phyloP scores from a whole-genome alignment of 2,329 filamentous ascomycete genomes.

The Colletotrichum trifolii region DNA sequence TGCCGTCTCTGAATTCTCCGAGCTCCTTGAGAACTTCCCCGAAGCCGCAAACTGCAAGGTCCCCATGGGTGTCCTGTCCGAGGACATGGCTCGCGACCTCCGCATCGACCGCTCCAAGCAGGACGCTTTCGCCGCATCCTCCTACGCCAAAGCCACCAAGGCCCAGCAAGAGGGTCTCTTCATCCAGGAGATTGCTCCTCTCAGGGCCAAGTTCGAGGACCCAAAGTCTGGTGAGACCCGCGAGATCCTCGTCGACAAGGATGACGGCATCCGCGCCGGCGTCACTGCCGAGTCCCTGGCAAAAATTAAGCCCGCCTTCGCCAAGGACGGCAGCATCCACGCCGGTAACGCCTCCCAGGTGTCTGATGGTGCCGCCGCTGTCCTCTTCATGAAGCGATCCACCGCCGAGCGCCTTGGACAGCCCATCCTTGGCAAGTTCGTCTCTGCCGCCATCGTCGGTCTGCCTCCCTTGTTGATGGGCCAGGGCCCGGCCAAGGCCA shows the following conservation, averaged over 20 bases:
- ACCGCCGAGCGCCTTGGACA: slow-evolving; percentile 91
- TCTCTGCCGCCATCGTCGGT: slow-evolving; percentile 85
- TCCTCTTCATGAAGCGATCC: slow-evolving; percentile 93
- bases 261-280: slow-evolving; percentile 87
- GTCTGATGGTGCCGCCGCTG: slow-evolving; percentile 93
- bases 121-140: slow-evolving; percentile 93
- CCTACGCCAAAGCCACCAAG: slow-evolving; percentile 88
- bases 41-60: slow-evolving; percentile 97
- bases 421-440: slow-evolving; percentile 91
- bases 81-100: slow-evolving; percentile 92
- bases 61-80: slow-evolving; percentile 92
- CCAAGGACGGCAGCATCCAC: slow-evolving; percentile 93
- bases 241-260: slow-evolving; percentile 82
- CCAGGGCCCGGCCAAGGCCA: slow-evolving; percentile 93
- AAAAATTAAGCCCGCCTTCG: slow-evolving; percentile 92
- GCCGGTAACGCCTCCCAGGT: slow-evolving; percentile 97
- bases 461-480: slow-evolving; percentile 96
- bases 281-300: slow-evolving; percentile 88
- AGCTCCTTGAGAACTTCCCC: slow-evolving; percentile 82
- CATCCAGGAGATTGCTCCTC: slow-evolving; percentile 87
- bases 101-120: slow-evolving; percentile 77
- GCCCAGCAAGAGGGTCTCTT: slow-evolving; percentile 93
- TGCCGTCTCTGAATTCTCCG: slow-evolving; percentile 93
- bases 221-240: slow-evolving; percentile 89
- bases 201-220: slow-evolving; percentile 89